Percentiles rank a stretch among this genome's conserved stretches.
Conservation (phyloP, 2,329 filamentous ascomycete species). For the Aspergillus oerlinghausenensis region DNA sequence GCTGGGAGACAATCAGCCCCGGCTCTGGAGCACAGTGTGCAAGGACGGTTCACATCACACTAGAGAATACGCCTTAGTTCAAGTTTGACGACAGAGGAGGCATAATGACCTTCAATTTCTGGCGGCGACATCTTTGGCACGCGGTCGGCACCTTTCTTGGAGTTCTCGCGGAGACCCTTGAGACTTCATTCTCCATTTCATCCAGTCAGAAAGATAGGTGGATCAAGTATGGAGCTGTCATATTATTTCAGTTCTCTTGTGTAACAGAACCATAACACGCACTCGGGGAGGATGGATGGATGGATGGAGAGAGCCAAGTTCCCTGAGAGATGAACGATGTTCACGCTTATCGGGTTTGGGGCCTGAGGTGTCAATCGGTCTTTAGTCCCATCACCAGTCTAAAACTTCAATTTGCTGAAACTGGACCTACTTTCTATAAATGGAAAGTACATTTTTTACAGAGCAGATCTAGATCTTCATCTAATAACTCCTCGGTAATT, state of each 20-base stretch:
- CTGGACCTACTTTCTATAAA: background rate
- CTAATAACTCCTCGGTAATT: slow-evolving; percentile 42
- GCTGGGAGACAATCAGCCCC: slow-evolving; percentile 15
- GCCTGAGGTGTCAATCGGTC: background rate
- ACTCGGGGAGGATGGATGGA: too few relatives aligned
- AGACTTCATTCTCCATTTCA: background rate
- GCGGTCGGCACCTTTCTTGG: slow-evolving; percentile 14
- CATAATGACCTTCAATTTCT: slow-evolving; percentile 22
- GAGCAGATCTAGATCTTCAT: background rate
- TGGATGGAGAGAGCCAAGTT: background rate
- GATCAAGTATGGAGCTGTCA: background rate
- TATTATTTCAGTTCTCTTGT: background rate
- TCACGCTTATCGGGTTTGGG: background rate
- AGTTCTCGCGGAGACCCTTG: background rate
- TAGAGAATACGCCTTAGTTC: background rate
- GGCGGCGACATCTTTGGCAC: slow-evolving; percentile 24
- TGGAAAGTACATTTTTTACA: background rate
- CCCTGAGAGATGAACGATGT: background rate
- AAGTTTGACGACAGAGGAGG: background rate
- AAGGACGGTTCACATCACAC: slow-evolving; percentile 29
- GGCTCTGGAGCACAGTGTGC: slow-evolving; percentile 26
- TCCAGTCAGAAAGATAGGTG: background rate
- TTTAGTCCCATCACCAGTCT: too few relatives aligned
- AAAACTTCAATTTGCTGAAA: background rate
- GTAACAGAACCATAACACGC: background rate